phyloP scores from a whole-genome alignment of 257 asterid species.

The Paraleonurus japonicus region DNA sequence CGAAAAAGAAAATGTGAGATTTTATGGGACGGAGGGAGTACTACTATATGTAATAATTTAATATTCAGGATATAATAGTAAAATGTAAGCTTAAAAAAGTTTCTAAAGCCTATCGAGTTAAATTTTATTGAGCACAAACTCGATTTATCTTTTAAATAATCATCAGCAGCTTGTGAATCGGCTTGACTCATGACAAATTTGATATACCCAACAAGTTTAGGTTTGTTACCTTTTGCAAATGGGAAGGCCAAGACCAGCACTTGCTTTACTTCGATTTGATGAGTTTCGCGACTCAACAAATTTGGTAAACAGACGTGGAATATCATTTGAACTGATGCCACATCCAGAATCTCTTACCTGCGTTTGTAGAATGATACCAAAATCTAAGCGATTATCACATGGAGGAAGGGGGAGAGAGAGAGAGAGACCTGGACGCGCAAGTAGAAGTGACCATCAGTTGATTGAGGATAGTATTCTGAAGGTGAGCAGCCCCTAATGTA shows the following conservation, averaged over 20 bases:
- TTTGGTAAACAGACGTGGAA: conserved; percentile 60
- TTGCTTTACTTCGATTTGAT: conserved; percentile 35
- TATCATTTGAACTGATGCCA: conserved; percentile 54
- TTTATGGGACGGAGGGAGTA: too few species aligned
- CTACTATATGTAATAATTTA: too few species aligned
- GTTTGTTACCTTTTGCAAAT: conserved; percentile 62
- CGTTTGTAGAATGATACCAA: neutral
- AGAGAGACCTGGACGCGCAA: conserved; percentile 57
- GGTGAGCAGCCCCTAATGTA: conserved; percentile 47
- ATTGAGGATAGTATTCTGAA: conserved; percentile 37
- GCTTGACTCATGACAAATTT: neutral
- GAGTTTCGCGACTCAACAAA: conserved; percentile 37
- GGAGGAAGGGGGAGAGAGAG: neutral
- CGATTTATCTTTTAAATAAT: too few species aligned
- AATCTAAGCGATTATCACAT: neutral
- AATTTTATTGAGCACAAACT: too few species aligned
- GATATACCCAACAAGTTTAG: neutral
- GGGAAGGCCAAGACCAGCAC: conserved; percentile 71
- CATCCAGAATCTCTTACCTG: conserved; percentile 70
- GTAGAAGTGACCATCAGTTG: conserved; percentile 53
- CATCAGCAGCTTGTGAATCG: neutral
- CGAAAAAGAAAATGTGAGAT: too few species aligned
- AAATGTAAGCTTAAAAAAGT: too few species aligned
- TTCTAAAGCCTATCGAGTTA: too few species aligned
- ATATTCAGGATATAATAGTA: too few species aligned